A percentile compares a stretch with the other conserved stretches of the same genome.
Evolutionary conservation across 495 filamentous ascomycete species (phyloP).

Genomic region (Xylaria curta): DNA sequence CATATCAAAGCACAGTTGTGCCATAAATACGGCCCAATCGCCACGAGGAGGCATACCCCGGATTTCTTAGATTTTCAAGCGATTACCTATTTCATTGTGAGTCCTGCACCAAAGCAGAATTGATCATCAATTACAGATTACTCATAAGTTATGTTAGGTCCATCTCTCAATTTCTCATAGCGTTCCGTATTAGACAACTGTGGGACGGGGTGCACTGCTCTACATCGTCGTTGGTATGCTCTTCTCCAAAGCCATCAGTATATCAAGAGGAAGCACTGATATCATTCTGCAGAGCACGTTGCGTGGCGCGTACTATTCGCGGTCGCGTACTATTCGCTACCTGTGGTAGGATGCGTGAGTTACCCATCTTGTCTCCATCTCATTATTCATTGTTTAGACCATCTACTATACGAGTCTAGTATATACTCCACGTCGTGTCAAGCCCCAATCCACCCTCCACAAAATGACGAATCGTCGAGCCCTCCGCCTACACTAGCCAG

Average conservation of each 20-base stretch:
- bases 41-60: background rate
- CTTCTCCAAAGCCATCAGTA: background rate
- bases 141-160: background rate
- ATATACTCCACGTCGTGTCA: background rate
- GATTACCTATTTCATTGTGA: background rate
- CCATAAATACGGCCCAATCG: background rate
- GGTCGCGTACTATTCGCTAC: too few species aligned
- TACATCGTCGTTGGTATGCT: background rate
- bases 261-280: slow-evolving; percentile 16
- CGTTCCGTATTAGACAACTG: background rate
- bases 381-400: background rate
- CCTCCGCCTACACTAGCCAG: background rate
- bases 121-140: background rate
- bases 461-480: background rate
- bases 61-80: background rate
- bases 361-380: background rate
- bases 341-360: slow-evolving; percentile 24
- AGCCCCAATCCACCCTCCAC: background rate
- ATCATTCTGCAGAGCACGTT: slow-evolving; percentile 16
- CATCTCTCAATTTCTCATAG: background rate
- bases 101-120: background rate
- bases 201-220: slow-evolving; percentile 7
- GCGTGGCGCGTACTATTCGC: too few species aligned
- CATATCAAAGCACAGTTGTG: background rate
- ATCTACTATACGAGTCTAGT: slow-evolving; percentile 7